These are phyloP conservation scores for Phlyctochytrium arcticum DNA, from an alignment of 192 early-diverging fungal genomes.

Conservation along the genomic window DNA sequence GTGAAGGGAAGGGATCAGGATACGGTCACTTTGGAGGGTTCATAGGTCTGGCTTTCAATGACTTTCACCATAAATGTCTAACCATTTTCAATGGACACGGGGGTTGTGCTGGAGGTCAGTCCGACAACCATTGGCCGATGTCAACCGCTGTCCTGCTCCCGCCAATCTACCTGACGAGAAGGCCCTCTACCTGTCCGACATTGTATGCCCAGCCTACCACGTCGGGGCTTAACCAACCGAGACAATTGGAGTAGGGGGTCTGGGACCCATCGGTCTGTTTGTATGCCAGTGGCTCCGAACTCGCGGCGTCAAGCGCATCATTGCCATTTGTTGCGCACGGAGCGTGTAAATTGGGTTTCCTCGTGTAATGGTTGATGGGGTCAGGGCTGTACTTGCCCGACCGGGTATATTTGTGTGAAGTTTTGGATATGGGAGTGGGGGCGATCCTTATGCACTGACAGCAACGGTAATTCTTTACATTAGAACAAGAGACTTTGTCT, in stretches of 20 bases:
- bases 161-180: constrained; percentile 36
- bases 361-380: too few relatives aligned
- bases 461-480: too few relatives aligned
- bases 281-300: constrained; percentile 27
- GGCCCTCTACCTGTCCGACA: constrained; percentile 49
- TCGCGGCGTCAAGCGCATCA: constrained; percentile 11
- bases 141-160: constrained; percentile 48
- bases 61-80: background rate
- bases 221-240: constrained; percentile 41
- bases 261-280: constrained; percentile 50
- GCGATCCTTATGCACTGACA: too few relatives aligned
- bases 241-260: constrained; percentile 49
- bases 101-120: constrained; percentile 44
- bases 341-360: too few relatives aligned
- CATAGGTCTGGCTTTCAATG: too few relatives aligned
- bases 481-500: too few relatives aligned
- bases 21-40: constrained; percentile 19
- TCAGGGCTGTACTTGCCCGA: too few relatives aligned
- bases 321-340: too few relatives aligned
- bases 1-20: too few relatives aligned
- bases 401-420: too few relatives aligned
- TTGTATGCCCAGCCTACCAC: constrained; percentile 50
- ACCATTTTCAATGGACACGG: background rate
- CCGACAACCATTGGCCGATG: constrained; percentile 50
- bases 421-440: too few relatives aligned